Evolutionary conservation across 805 yeast species (phyloP).

Genomic region (Priceomyces fermenticarens): DNA sequence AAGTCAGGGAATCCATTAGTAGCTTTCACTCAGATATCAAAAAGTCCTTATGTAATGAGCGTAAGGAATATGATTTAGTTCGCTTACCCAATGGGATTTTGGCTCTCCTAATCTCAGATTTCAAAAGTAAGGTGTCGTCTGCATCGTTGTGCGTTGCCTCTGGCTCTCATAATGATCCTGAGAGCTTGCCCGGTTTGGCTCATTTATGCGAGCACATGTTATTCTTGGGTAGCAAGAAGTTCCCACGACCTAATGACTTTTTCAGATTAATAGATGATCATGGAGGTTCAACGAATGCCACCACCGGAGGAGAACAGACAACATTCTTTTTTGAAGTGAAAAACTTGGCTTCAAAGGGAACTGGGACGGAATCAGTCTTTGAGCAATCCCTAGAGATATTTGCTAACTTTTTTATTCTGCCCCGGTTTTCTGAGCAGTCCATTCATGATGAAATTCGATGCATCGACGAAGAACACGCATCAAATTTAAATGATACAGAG

Average conservation of each 20-base stretch:
- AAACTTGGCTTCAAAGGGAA: conserved; percentile 4
- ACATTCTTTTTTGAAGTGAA: conserved; percentile 65
- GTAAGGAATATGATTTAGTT: conserved; percentile 43
- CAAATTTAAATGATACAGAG: conserved; percentile 42
- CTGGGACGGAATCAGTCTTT: conserved; percentile 33
- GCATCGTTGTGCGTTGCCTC: conserved; percentile 73
- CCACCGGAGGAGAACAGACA: conserved; percentile 66
- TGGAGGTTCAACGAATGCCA: conserved; percentile 66
- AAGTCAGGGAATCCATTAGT: too few relatives aligned
- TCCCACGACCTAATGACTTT: conserved; percentile 46
- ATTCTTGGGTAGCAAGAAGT: conserved; percentile 50
- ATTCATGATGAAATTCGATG: conserved; percentile 55
- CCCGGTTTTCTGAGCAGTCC: conserved; percentile 43
- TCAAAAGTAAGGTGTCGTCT: conserved; percentile 59
- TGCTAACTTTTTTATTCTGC: conserved; percentile 48
- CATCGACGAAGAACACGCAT: conserved; percentile 63
- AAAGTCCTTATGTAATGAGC: conserved; percentile 33
- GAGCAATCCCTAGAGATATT: conserved; percentile 47
- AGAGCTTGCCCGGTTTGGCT: conserved; percentile 72
- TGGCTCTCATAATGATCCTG: conserved; percentile 82
- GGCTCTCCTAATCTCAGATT: conserved; percentile 72
- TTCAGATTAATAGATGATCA: conserved; percentile 40
- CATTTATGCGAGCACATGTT: conserved; percentile 44
- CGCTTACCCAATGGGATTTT: conserved; percentile 66
- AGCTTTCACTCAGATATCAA: conserved; percentile 7